Conservation (phyloP, 768 basidiomycete genomes). For the Leccinum rimulosum region DNA sequence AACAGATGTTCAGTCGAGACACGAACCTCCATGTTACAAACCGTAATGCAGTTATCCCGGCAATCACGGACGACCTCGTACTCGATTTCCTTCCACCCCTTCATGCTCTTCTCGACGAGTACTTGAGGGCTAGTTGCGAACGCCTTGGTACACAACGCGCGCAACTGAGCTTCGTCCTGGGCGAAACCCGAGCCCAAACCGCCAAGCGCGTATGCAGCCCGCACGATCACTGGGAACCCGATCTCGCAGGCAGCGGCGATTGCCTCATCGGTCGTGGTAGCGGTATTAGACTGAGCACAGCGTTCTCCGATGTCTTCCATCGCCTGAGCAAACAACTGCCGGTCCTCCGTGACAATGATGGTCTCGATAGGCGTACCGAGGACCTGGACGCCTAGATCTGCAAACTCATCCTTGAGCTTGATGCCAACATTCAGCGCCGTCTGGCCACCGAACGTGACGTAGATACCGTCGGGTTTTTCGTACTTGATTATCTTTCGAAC, state of each 20-base stretch:
- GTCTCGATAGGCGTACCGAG: constrained; percentile 97
- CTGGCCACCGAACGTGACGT: constrained; percentile 98
- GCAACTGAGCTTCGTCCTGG: constrained; percentile 87
- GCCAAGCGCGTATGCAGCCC: constrained; percentile 95
- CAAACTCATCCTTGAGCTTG: constrained; percentile 97
- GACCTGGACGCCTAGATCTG: constrained; percentile 83
- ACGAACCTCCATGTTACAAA: constrained; percentile 99
- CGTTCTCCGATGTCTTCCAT: constrained; percentile 97
- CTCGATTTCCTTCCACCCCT: constrained; percentile 99
- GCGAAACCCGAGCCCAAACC: constrained; percentile 96
- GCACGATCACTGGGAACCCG: constrained; percentile 93
- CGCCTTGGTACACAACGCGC: constrained; percentile 86
- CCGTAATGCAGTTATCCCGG: constrained; percentile 97
- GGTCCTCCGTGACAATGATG: constrained; percentile 95
- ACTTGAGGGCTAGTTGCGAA: constrained; percentile 98
- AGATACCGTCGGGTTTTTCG: constrained; percentile 98
- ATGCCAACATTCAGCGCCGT: constrained; percentile 96
- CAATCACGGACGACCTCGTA: constrained; percentile 99
- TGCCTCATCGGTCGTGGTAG: constrained; percentile 85
- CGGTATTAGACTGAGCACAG: constrained; percentile 87
- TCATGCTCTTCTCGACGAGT: constrained; percentile 99
- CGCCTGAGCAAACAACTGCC: constrained; percentile 88
- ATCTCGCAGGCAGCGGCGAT: constrained; percentile 77
- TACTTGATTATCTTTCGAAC: constrained; percentile 98
- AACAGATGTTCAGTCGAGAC: neutral